A percentile compares a stretch with the other conserved stretches of the same genome.
phyloP scores from a whole-genome alignment of 2,329 filamentous ascomycete species.

The Nemania bipapillata region DNA sequence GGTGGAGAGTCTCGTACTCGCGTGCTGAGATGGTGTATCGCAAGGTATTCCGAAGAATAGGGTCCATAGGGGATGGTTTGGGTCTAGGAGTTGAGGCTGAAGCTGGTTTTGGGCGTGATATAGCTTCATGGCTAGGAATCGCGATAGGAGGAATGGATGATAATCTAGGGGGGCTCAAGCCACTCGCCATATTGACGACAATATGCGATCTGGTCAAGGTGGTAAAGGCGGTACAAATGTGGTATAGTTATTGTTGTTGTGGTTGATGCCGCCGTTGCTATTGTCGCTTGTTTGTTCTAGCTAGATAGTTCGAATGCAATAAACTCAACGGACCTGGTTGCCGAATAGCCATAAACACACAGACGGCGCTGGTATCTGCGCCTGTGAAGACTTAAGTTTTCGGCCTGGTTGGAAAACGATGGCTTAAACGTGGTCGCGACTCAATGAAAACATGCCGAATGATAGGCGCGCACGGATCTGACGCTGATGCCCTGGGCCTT shows the following conservation, averaged over 20 bases:
- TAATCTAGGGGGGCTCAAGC: constrained; percentile 39
- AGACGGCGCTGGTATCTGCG: constrained; percentile 1
- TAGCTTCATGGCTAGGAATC: constrained; percentile 35
- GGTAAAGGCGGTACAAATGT: background rate
- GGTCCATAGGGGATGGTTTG: constrained; percentile 60
- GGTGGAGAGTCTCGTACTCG: constrained; percentile 87
- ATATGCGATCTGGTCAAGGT: background rate
- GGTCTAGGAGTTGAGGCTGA: constrained; percentile 45
- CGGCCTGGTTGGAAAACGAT: background rate
- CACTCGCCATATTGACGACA: constrained; percentile 40
- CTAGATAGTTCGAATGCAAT: constrained; percentile 3
- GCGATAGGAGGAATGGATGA: constrained; percentile 42
- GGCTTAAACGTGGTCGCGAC: background rate
- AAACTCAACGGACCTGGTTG: background rate
- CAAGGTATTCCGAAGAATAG: constrained; percentile 83
- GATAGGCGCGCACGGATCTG: background rate
- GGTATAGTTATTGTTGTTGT: background rate
- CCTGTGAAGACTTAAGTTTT: background rate
- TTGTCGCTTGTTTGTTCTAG: background rate
- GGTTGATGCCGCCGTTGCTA: background rate
- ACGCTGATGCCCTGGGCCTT: background rate
- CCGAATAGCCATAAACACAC: constrained; percentile 15
- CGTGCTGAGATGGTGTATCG: constrained; percentile 85
- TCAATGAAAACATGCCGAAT: constrained; percentile 16
- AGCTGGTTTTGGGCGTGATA: constrained; percentile 40